Percentiles rank a stretch among this genome's conserved stretches.
Evolutionary conservation across 306 rosid species (phyloP).

Genomic region (Cicer judaicum): DNA sequence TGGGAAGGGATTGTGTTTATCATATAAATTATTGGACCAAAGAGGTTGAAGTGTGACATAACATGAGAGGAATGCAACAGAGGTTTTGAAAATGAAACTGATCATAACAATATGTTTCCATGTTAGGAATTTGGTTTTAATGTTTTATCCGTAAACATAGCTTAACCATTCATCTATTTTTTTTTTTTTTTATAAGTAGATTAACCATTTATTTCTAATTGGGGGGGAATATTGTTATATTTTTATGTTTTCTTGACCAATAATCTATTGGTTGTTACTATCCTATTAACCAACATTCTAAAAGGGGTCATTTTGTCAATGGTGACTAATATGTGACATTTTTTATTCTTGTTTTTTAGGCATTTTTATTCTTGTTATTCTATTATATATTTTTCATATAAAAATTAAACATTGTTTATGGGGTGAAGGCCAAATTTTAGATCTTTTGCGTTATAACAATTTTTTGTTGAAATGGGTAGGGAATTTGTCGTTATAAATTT

Average conservation of each 20-base stretch:
- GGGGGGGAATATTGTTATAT: slow-evolving; percentile 6
- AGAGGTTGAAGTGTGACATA: slow-evolving; percentile 15
- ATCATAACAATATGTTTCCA: slow-evolving; percentile 32
- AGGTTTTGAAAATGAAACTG: slow-evolving; percentile 31
- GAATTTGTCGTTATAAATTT: neutral
- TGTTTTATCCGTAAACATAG: slow-evolving; percentile 49
- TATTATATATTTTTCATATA: neutral
- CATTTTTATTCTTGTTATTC: neutral
- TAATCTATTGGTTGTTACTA: neutral
- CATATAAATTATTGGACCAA: slow-evolving; percentile 40
- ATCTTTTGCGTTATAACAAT: neutral
- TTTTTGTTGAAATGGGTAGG: too few relatives aligned
- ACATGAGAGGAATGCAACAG: slow-evolving; percentile 31
- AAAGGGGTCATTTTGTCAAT: slow-evolving; percentile 7
- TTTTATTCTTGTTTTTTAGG: too few relatives aligned
- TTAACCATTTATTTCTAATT: slow-evolving; percentile 49
- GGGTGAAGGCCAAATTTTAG: neutral
- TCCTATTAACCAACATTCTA: neutral
- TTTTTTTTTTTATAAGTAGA: slow-evolving; percentile 19
- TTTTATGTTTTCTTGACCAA: neutral
- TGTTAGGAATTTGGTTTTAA: slow-evolving; percentile 33
- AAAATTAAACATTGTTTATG: too few relatives aligned
- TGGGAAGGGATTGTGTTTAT: slow-evolving; percentile 39
- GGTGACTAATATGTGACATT: slow-evolving; percentile 10
- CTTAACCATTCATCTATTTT: slow-evolving; percentile 40